These are phyloP conservation scores for Cadophora malorum DNA, from an alignment of 2,329 filamentous ascomycete genomes.

Conservation along the genomic window DNA sequence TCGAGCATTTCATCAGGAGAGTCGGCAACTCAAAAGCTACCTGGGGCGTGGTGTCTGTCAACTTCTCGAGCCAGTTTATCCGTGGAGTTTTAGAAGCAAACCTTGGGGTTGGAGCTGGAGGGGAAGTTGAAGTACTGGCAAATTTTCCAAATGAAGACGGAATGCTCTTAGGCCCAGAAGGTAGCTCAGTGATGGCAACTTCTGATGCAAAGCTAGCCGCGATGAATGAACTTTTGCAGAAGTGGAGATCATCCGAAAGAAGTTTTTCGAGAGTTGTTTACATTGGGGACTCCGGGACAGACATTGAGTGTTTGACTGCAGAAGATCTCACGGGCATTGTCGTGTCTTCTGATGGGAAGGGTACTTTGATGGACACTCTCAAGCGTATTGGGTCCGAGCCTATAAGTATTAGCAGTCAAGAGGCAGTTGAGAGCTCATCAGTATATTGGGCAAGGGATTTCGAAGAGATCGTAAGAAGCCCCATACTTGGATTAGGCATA, in stretches of 20 bases:
- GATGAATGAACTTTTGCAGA: constrained; percentile 32
- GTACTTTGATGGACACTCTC: constrained; percentile 33
- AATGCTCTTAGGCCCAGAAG: constrained; percentile 26
- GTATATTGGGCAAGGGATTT: constrained; percentile 40
- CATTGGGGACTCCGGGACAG: constrained; percentile 44
- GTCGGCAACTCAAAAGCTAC: constrained; percentile 15
- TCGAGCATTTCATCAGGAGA: constrained; percentile 29
- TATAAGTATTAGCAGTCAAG: constrained; percentile 27
- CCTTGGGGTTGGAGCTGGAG: not conserved
- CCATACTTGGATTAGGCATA: constrained; percentile 19
- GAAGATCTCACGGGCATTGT: constrained; percentile 37
- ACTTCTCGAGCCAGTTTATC: constrained; percentile 39
- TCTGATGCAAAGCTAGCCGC: constrained; percentile 39
- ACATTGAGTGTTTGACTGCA: constrained; percentile 42
- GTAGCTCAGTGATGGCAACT: constrained; percentile 30
- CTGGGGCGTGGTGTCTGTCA: constrained; percentile 41
- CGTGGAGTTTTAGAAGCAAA: constrained; percentile 34
- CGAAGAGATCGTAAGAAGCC: constrained; percentile 34
- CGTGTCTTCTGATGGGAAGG: constrained; percentile 33
- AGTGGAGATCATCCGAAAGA: constrained; percentile 17
- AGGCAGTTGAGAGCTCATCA: constrained; percentile 19
- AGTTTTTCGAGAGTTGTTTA: constrained; percentile 33
- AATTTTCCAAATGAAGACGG: constrained; percentile 36
- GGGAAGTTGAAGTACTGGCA: constrained; percentile 31
- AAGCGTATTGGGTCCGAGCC: constrained; percentile 31